phyloP scores from a whole-genome alignment of 805 yeast genomes.

The Ogataea nitratoaversa region DNA sequence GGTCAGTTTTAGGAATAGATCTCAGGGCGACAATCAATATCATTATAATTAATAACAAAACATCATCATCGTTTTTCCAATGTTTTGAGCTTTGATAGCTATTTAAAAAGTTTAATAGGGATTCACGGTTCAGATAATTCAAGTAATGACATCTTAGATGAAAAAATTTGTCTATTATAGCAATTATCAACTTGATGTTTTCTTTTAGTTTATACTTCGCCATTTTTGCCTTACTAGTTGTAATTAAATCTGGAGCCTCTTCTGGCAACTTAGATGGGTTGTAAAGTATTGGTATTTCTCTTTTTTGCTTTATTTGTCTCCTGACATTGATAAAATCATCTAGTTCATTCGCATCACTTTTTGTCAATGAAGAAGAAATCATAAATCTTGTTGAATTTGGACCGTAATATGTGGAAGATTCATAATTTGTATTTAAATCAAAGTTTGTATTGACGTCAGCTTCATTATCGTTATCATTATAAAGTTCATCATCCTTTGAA shows the following conservation, averaged over 20 bases:
- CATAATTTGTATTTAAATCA: slow-evolving; percentile 24
- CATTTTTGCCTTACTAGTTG: slow-evolving; percentile 7
- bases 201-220: slow-evolving; percentile 18
- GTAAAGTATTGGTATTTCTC: slow-evolving; percentile 24
- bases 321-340: slow-evolving; percentile 27
- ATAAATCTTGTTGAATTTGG: slow-evolving; percentile 47
- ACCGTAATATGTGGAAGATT: slow-evolving; percentile 38
- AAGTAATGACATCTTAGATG: slow-evolving; percentile 35
- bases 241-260: not conserved
- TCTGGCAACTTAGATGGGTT: slow-evolving; percentile 1
- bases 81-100: slow-evolving; percentile 31
- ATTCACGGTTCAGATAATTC: slow-evolving; percentile 34
- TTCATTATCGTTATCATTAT: slow-evolving; percentile 3
- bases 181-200: slow-evolving; percentile 33
- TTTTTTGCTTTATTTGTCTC: slow-evolving; percentile 26
- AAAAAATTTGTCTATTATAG: slow-evolving; percentile 40
- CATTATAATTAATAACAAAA: slow-evolving; percentile 39
- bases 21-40: slow-evolving; percentile 39
- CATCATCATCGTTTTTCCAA: slow-evolving; percentile 49
- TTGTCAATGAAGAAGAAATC: slow-evolving; percentile 33
- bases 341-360: slow-evolving; percentile 25
- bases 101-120: slow-evolving; percentile 35
- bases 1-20: slow-evolving; percentile 27
- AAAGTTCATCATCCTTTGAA: slow-evolving; percentile 11
- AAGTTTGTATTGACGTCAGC: not conserved